A percentile compares a stretch with the other conserved stretches of the same genome.
phyloP scores from a whole-genome alignment of 352 stramenopile species.

The Phytophthora multivora region DNA sequence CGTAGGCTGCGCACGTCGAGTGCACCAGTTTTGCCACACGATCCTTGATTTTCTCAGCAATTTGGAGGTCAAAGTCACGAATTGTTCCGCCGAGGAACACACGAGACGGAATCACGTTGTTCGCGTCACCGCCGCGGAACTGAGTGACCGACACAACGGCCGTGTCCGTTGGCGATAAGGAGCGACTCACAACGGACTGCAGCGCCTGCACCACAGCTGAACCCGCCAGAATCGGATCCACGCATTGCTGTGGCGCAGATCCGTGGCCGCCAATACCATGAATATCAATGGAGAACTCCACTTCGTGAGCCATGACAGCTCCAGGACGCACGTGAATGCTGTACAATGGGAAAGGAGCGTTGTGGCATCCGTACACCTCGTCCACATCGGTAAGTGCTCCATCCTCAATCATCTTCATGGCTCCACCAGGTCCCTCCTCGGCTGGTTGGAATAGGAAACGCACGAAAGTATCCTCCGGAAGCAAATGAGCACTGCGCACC shows the following conservation, averaged over 20 bases:
- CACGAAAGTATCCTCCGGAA: conserved; percentile 82
- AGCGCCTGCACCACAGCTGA: conserved; percentile 91
- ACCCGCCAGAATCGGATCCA: conserved; percentile 93
- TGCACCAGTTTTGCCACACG: conserved; percentile 86
- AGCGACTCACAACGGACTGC: conserved; percentile 93
- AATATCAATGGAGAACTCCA: conserved; percentile 94
- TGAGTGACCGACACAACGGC: conserved; percentile 93
- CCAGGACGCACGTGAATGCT: conserved; percentile 88
- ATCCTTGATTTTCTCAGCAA: conserved; percentile 81
- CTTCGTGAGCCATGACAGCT: conserved; percentile 91
- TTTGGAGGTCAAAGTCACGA: conserved; percentile 90
- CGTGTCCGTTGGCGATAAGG: conserved; percentile 89
- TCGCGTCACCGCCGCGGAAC: conserved; percentile 91
- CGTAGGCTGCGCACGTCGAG: conserved; percentile 83
- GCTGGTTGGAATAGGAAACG: conserved; percentile 97
- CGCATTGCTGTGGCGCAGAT: conserved; percentile 90
- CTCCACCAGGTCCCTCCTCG: conserved; percentile 92
- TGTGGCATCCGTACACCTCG: conserved; percentile 95
- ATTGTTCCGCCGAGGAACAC: conserved; percentile 92
- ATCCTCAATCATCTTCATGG: conserved; percentile 93
- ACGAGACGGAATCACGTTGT: conserved; percentile 94
- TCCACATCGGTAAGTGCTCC: conserved; percentile 87
- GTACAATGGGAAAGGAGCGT: conserved; percentile 89
- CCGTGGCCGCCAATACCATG: conserved; percentile 93
- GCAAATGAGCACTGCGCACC: conserved; percentile 64